Evolutionary conservation across 371 early-diverging fungal genomes (phyloP), one percentile per base, ranked within the genome.

Genomic region (Mortierella sp.): DNA sequence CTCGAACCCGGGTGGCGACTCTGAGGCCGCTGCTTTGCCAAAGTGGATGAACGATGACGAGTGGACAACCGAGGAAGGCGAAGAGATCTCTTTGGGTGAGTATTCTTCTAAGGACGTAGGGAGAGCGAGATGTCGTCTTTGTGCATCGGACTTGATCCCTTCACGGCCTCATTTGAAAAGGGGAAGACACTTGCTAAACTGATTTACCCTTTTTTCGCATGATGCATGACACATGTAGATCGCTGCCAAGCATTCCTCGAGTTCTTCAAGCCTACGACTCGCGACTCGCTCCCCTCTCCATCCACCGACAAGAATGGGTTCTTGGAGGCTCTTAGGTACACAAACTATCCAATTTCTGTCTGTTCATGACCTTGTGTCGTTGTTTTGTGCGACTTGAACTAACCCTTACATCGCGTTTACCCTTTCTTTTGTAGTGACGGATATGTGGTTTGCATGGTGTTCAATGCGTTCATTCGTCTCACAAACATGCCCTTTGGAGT

Each of bases 401-500:
- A 22, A 64, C 22, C 34, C 37, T 58, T 64, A n/a, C 16, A 9
- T 41, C 19, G 22, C 9, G 14, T 29, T 26, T 19, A n/a, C 44
- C n/a, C n/a, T n/a, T 4, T 22, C 61, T 31, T 37, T 19, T 14
- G 7, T 79, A 92, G 91, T 4, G 89, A 90, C 61, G 92, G 91
- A n/a, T 89, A 86, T 44, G 76, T 87, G 10, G 69, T 92, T 29
- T 91, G 92, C 66, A 86, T 79, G 74, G 88, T 84, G 4, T 91
- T 91, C 79, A 91, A 91, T 74, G 85, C 86, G 39, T 80, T 92
- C 39, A 88, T 91, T 22, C 86, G 89, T 43, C 88, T 88, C 29
- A 91, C 91, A 24, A 87, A 86, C 71, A 87, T 91, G 68, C 91
- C 91, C 1, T 92, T 92, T 83, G 92, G 91, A 14, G 80, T 89